Base-by-base conservation (phyloP, 1,284 basidiomycete genomes). In the Ustilago hordei region DNA sequence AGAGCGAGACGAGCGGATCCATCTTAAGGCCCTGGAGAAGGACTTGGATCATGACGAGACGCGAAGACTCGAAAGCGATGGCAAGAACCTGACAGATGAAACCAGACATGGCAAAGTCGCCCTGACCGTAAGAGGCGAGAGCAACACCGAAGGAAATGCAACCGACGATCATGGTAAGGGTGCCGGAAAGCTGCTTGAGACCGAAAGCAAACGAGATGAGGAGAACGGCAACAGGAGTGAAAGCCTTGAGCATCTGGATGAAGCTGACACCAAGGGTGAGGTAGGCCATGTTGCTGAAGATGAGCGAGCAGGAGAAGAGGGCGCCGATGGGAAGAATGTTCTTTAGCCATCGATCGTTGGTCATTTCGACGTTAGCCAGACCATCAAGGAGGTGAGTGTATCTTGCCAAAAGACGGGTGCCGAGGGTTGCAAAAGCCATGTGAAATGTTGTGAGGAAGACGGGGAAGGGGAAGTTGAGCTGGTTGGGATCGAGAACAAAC, bases 231-330 rank as follows among this genome's bases (percentile, higher is more conserved):
- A 98, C 95, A 0, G 95, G 95, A n/a, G 90, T 93, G 88, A 98
- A 98, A 8, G 95, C 96, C 91, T 97, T 97, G 88, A 98, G 92
- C 95, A 98, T 98, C 87, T 98, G 95, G 79, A 98, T 97, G 87
- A 95, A 98, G 1, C 93, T 91, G 35, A 98, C 93, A 74, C 91
- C 92, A 64, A 98, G 91, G 73, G 94, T 92, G 39, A 98, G 91
- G 87, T 98, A 98, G 15, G 95, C 95, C 63, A 93, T 95, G 88
- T 98, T 98, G 87, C 92, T 93, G 64, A 96, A 89, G 81, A 98
- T 95, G 69, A 98, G 91, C 75, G 92, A 94, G 31, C 91, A 95
- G 23, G 93, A 93, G 89, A 98, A 97, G 73, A 98, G 91, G 41
- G 95, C 85, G 34, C 95, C 95, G 77, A 98, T 96, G 50, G 95